Evolutionary conservation across 2,329 filamentous ascomycete species (phyloP), one percentile per base, ranked within the genome.

Genomic region (Cryphonectria naterciae): DNA sequence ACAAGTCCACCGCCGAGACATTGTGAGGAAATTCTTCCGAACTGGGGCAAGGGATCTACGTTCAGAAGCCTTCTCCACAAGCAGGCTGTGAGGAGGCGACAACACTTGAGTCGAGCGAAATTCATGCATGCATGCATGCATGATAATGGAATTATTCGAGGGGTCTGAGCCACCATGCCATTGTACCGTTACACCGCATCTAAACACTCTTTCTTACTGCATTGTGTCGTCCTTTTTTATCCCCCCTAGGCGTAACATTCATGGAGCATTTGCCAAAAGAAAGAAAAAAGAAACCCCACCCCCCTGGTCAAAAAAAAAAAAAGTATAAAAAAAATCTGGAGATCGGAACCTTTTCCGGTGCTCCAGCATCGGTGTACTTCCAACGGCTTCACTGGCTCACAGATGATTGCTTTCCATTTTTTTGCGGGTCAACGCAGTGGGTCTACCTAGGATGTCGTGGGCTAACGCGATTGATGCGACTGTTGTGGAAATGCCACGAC

Each of bases 371-470:
- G 15, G 13, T 17, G 25, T 41, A 6, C 13, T 5, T 19, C 41
- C 37, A 13, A 39, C 19, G 37, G n/a, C 17, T 25, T 41, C n/a
- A 62, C 65, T 67, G 65, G 46, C 32, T 54, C 49, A 37, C 49
- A 32, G 49, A 25, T 7, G 10, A 28, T 15, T 32, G 17, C n/a
- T 62, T 39, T 62, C 17, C 25, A 39, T 35, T 43, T 49, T 43
- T 54, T 54, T 52, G 43, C 35, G 65, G 46, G n/a, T 67, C 19
- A 39, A n/a, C 22, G 35, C 49, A 19, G 65, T 67, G 65, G 65
- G 35, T 56, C 65, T 64, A n/a, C 52, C 65, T 37, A 58, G 65
- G 65, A 41, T 67, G 65, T 58, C 65, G 52, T 58, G 49, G 65
- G 58, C 65, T 39, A n/a, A 19, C 52, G 65, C 65, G 65, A 58